Conservation (phyloP, 495 filamentous ascomycete species). For the Lindgomyces ingoldianus region DNA sequence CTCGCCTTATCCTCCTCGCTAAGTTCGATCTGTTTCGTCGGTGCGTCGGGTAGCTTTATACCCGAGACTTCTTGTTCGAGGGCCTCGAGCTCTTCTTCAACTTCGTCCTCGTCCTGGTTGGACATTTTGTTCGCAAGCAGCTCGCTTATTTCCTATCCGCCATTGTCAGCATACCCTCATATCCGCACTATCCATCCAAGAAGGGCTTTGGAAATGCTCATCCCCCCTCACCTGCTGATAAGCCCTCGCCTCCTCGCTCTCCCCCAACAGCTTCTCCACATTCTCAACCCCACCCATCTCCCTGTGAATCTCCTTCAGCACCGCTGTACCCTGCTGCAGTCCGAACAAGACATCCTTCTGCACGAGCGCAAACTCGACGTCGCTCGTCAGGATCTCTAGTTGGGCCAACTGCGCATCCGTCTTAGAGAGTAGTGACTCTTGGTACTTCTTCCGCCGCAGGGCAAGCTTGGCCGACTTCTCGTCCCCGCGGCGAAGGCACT, state of each 20-base stretch:
- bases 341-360: constrained; percentile 95
- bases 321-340: constrained; percentile 85
- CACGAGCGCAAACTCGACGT: constrained; percentile 90
- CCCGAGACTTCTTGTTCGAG: constrained; percentile 67
- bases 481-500: constrained; percentile 74
- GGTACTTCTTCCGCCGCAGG: constrained; percentile 93
- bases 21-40: constrained; percentile 47
- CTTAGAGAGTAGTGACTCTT: constrained; percentile 83
- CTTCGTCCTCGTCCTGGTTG: constrained; percentile 94
- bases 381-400: constrained; percentile 77
- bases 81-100: constrained; percentile 88
- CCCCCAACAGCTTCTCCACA: constrained; percentile 91
- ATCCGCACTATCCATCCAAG: not conserved
- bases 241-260: constrained; percentile 81
- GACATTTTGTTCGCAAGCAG: constrained; percentile 84
- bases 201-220: too few species aligned
- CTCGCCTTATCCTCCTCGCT: constrained; percentile 33
- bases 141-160: constrained; percentile 75
- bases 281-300: constrained; percentile 95
- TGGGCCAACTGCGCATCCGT: constrained; percentile 89
- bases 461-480: constrained; percentile 82
- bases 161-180: not conserved
- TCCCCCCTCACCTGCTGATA: constrained; percentile 77
- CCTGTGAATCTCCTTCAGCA: constrained; percentile 83
- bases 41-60: constrained; percentile 61